These are phyloP conservation scores for Solanum piurae DNA, from an alignment of 257 asterid genomes.

Conservation along the genomic window DNA sequence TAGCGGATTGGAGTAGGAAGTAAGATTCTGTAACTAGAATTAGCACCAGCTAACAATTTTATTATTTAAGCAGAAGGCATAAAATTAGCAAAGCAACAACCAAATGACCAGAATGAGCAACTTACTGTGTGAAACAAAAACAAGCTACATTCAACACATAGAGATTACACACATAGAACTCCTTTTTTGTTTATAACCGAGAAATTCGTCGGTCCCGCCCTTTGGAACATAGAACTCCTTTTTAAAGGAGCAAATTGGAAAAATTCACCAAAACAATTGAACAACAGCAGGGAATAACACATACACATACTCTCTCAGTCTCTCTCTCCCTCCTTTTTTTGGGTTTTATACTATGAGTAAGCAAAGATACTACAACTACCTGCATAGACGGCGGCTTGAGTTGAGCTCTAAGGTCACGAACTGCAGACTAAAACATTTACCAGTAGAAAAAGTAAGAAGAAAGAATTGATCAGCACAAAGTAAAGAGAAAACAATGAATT, in stretches of 20 bases:
- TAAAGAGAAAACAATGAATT: not conserved
- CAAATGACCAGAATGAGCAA: not conserved
- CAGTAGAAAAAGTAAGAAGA: conserved; percentile 3
- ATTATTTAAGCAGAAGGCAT: not conserved
- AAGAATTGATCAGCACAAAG: not conserved
- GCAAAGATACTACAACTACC: conserved; percentile 27
- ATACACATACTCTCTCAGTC: not conserved
- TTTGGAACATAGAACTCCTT: not conserved
- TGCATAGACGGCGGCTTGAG: conserved; percentile 98
- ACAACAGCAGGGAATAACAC: not conserved
- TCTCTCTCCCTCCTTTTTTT: not conserved
- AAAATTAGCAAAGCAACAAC: not conserved
- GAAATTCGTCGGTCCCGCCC: too few relatives aligned
- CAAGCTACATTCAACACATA: not conserved
- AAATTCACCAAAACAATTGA: not conserved
- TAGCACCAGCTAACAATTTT: not conserved
- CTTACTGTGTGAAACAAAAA: not conserved
- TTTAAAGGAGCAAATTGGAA: not conserved
- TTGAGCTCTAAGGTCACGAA: conserved; percentile 92
- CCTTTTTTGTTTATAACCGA: not conserved
- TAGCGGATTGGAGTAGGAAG: not conserved
- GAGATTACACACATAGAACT: not conserved
- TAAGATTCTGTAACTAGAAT: not conserved
- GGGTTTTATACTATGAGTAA: not conserved
- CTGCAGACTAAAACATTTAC: conserved; percentile 52